Base-by-base conservation (phyloP, 139 green algal species). In the Chlamydomonas asymmetrica region DNA sequence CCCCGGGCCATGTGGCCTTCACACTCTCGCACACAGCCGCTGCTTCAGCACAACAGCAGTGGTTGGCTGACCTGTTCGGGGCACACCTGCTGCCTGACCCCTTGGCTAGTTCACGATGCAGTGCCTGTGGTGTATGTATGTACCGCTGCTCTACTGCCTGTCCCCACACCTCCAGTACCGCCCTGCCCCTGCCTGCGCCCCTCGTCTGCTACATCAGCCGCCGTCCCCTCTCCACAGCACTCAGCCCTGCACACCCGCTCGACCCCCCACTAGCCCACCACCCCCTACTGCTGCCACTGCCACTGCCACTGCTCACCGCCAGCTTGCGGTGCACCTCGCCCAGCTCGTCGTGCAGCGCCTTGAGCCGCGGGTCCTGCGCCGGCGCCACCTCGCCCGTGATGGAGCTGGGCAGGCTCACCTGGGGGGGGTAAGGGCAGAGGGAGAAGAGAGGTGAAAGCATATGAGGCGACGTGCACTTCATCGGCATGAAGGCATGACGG, bases 281-380 rank as follows among this genome's bases (percentile, higher is more conserved):
- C 45, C 45, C 45, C 45, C 13, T 16, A 52, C 18, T 16, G 45
- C 13, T 0, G 45, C 45, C 18, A 52, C 13, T 52, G 18, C 45
- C 13, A 25, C 18, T 13, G 13, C 13, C 18, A 16, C 45, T 52
- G 18, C 59, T 18, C 59, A 76, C 50, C 69, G 66, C 62, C 48
- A 90, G 65, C 66, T 81, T 83, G n/a, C 70, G 64, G 65, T 84
- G 82, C 2, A 90, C 29, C 29, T 84, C 76, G 23, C 79, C 60
- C 39, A 93, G 82, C 64, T 85, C 60, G 40, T 89, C 80, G 16
- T 83, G 75, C 77, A 90, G 59, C 20, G 41, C 37, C 32, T 82
- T 71, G 20, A 93, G 35, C 45, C 71, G 63, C 5, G 88, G 88
- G 68, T 93, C 88, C 8, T 67, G 3, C 4, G 73, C 35, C 31